phyloP scores from a whole-genome alignment of 345 rosid species.

The Camelina sativa region DNA sequence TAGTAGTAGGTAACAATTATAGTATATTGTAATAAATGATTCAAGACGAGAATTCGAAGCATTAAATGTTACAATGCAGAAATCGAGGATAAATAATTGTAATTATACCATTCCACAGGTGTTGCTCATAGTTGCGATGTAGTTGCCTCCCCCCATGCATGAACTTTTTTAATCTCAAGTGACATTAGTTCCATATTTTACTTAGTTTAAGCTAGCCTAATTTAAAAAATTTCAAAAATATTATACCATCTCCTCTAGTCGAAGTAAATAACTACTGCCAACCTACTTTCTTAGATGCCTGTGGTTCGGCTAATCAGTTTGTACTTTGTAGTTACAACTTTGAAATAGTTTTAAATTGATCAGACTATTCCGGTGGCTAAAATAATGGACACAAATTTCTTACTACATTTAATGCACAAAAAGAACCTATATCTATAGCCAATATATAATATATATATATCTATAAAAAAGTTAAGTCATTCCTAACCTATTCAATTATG shows the following conservation, averaged over 20 bases:
- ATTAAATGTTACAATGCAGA: not conserved
- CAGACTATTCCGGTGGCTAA: not conserved
- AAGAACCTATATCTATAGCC: not conserved
- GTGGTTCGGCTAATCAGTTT: slow-evolving; percentile 21
- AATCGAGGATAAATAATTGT: not conserved
- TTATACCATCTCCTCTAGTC: not conserved
- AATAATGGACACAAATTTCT: slow-evolving; percentile 1
- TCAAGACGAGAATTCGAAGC: too few species aligned
- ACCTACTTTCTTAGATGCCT: slow-evolving; percentile 8
- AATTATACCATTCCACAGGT: slow-evolving; percentile 21
- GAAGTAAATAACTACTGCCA: not conserved
- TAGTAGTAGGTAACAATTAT: too few species aligned
- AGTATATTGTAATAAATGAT: too few species aligned
- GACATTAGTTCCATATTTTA: slow-evolving; percentile 2
- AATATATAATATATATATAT: too few species aligned
- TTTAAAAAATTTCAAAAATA: not conserved
- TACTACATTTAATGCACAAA: not conserved
- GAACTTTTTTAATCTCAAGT: not conserved
- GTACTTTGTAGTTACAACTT: not conserved
- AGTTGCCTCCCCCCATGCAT: slow-evolving; percentile 4
- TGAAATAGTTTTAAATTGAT: not conserved
- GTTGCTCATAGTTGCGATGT: slow-evolving; percentile 9
- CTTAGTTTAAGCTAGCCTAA: not conserved
- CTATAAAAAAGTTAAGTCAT: too few species aligned
- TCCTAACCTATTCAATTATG: too few species aligned